Base-by-base conservation (phyloP, 805 yeast genomes). In the Cyberlindnera mrakii region DNA sequence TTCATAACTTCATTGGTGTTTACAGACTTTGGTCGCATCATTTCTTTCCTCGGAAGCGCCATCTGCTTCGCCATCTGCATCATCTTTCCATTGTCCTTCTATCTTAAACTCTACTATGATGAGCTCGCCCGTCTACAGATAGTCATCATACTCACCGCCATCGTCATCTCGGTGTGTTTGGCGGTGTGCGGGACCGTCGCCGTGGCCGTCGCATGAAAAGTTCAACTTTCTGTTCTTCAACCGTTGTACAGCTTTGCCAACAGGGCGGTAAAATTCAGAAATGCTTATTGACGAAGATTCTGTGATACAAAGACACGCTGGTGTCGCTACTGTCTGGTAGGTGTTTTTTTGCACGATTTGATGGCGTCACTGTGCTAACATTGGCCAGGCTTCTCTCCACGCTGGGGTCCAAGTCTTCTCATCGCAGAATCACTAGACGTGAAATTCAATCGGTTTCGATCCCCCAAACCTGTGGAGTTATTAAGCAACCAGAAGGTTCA, bases 21-120 rank as follows among this genome's bases (percentile, higher is more conserved):
- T 56, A 83, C 87, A 0, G 78, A 81, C 47, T 86, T 85, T 60
- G 95, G 86, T 46, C 72, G 72, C 45, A 74, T 86, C 41, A 80
- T 86, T 70, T 82, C 90, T 1, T 71, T 86, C 38, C 58, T 85
- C 49, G 95, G 95, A 2, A 70, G 85, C 25, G 73, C 84, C 3
- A 75, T 86, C 45, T 85, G 93, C 52, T 80, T 82, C 56, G 71
- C 82, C 3, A 77, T 85, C 34, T 85, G 95, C 59, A 67, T 85
- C 41, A 76, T 84, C 3, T 71, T 80, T 31, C 95, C 95, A 3
- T 60, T 82, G 11, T 55, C 72, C 10, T 85, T 85, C 60, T 83
- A 86, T 60, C 57, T 79, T 40, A 71, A 66, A 51, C 59, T 80
- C 18, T 75, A 71, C 55, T 58, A 59, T 3, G 51, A 59, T 6